Evolutionary conservation across 2,329 filamentous ascomycete genomes (phyloP).

Genomic region (Pestalotiopsis sp.): DNA sequence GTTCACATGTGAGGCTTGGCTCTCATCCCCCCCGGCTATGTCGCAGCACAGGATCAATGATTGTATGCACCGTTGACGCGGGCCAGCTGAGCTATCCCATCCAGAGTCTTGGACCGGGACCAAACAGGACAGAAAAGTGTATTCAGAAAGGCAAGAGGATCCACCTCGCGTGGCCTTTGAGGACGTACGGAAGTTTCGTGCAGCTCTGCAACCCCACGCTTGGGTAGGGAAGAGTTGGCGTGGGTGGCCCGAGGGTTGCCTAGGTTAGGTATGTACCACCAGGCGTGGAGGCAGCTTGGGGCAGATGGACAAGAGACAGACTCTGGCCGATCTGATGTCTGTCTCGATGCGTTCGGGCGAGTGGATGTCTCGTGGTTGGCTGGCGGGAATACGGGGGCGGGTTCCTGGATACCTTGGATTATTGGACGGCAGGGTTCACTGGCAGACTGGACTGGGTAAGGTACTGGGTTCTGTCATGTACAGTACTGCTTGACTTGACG

Average conservation of each 20-base stretch:
- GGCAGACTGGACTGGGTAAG: not conserved
- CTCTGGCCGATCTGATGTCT: not conserved
- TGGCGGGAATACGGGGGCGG: constrained; percentile 30
- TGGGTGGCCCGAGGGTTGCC: not conserved
- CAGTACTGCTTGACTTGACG: not conserved
- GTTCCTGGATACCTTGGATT: not conserved
- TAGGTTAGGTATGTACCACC: not conserved
- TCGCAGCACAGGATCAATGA: not conserved
- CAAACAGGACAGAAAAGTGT: not conserved
- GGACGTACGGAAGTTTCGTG: constrained; percentile 16
- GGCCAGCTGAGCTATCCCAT: not conserved
- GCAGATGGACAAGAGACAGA: not conserved
- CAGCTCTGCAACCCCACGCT: constrained; percentile 15
- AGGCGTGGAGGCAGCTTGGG: no score
- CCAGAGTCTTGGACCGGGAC: not conserved
- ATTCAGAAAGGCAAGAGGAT: not conserved
- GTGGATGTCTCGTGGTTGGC: constrained; percentile 35
- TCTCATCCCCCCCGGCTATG: not conserved
- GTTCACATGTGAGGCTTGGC: constrained; percentile 7
- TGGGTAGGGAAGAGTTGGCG: constrained; percentile 13
- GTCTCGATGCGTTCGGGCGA: constrained; percentile 28
- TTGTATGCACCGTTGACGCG: not conserved
- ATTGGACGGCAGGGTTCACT: not conserved
- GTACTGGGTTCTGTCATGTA: not conserved
- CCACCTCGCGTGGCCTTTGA: constrained; percentile 10